Evolutionary conservation across 2,329 filamentous ascomycete genomes (phyloP), one percentile per base, ranked within the genome.

Genomic region (Boeremia lycopersici): DNA sequence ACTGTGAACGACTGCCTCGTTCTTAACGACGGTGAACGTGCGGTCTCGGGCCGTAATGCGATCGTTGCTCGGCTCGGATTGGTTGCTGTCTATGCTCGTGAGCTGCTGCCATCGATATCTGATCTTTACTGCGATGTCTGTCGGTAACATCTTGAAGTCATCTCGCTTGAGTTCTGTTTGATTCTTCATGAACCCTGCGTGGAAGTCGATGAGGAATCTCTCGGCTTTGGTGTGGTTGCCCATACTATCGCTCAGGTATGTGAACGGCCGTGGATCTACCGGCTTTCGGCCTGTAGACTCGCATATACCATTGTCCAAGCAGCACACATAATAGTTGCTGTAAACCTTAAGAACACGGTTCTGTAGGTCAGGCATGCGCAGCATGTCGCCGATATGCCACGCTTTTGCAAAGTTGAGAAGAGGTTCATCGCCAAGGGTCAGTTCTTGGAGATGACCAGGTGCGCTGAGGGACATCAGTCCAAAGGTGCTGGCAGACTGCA

Each of bases 391-490:
- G 2, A 64, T 25, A 28, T 59, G 52, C 57, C 62, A 65, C 12
- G 53, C 56, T 28, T 64, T 60, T 1, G 50, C 59, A 17, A 67
- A 54, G 10, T 50, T 55, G 15, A 59, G 47, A 34, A 64, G 40
- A 29, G 36, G 30, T 8, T 59, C 31, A 12, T 43, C 17, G 15
- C 45, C 28, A 17, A 47, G 30, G 13, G 41, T 33, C 5, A 66
- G 47, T n/a, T 57, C 35, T 2, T 44, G 26, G 3, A 44, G 34
- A 26, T 47, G 33, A 6, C 44, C 50, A 5, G 44, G 28, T 15
- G 28, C 28, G 19, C 9, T 34, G 7, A 29, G 17, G 7, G 35
- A 33, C 4, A 19, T 12, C 6, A 15, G 11, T 3, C 19, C 39
- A n/a, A 48, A 28, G 6, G 9, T 28, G n/a, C 44, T 34, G 39